Evolutionary conservation across 805 yeast genomes (phyloP), one percentile per base, ranked within the genome.

Genomic region (Metschnikowia orientalis): DNA sequence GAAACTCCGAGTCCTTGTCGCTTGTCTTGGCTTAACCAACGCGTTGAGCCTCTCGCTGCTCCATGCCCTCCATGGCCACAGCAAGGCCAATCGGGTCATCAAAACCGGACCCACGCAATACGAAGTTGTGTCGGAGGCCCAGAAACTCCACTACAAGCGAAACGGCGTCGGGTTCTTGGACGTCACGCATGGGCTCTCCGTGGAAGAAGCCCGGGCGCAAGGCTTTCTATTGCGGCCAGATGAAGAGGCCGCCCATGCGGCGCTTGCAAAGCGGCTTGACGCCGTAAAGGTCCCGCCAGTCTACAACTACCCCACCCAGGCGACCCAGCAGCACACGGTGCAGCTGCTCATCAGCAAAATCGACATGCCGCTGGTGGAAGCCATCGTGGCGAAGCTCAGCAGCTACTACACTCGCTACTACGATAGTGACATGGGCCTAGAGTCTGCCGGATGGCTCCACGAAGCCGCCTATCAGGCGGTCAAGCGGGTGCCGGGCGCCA

Each of bases 381-480:
- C 59, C 16, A 74, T 73, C 45, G 67, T 87, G 56, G 73, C 76
- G 13, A 59, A 69, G 30, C 78, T 86, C 51, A 66, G 89, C 4
- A 72, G 82, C 24, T 86, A 85, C 54, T 75, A 63, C 57, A 79
- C 88, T 12, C 71, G 97, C 37, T 84, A 81, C 54, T 86, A 85
- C 61, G 79, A 81, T 53, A 73, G 85, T 1, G 69, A 74, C 16
- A 51, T 71, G n/a, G 97, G 96, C 0, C 56, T 66, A 10, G 75
- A 81, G 40, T 74, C 87, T 47, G 78, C 94, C 6, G 50, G 68
- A 30, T 86, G 95, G 92, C 63, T 88, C 30, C 62, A 62, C 40
- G 67, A 66, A 9, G 66, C 67, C 32, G 60, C 85, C 19, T 54
- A 61, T 12, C 60, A 66, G 12, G 57, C 76, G 23, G 46, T 54